These are phyloP conservation scores for Irpex sp. DNA, from an alignment of 1,284 basidiomycete genomes.

Conservation along the genomic window DNA sequence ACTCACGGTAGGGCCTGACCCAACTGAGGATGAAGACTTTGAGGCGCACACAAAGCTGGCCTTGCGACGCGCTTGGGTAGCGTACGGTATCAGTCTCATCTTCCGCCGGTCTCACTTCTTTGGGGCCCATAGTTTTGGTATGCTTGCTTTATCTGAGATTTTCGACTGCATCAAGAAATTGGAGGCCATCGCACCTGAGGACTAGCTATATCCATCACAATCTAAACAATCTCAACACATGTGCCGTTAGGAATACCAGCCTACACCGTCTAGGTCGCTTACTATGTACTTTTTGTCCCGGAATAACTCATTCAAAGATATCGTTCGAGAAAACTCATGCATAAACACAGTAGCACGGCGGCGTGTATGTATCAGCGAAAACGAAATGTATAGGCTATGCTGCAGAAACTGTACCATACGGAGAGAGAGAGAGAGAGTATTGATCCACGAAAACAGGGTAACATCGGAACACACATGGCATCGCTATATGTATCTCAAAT, in stretches of 20 bases:
- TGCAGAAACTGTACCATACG: background rate
- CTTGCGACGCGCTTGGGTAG: slow-evolving; percentile 45
- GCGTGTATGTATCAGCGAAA: background rate
- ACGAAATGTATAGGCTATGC: background rate
- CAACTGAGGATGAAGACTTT: background rate
- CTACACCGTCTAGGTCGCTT: background rate
- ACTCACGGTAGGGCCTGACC: background rate
- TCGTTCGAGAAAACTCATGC: no score
- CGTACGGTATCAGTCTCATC: slow-evolving; percentile 41
- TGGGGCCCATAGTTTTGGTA: slow-evolving; percentile 56
- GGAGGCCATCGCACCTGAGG: slow-evolving; percentile 19
- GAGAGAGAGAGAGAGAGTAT: background rate
- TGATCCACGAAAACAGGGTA: background rate
- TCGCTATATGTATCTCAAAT: slow-evolving; percentile 3
- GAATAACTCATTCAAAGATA: background rate
- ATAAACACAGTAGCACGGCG: background rate
- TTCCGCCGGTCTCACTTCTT: slow-evolving; percentile 33
- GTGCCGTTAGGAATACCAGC: background rate
- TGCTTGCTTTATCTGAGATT: slow-evolving; percentile 50
- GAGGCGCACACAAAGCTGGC: background rate
- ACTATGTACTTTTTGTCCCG: background rate
- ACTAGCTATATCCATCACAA: background rate
- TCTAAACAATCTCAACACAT: background rate
- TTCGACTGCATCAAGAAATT: slow-evolving; percentile 38
- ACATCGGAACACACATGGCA: background rate